A percentile compares a stretch with the other conserved stretches of the same genome.
These are phyloP conservation scores for Penicillium sclerotiorum DNA, from an alignment of 2,329 filamentous ascomycete species.

Conservation along the genomic window DNA sequence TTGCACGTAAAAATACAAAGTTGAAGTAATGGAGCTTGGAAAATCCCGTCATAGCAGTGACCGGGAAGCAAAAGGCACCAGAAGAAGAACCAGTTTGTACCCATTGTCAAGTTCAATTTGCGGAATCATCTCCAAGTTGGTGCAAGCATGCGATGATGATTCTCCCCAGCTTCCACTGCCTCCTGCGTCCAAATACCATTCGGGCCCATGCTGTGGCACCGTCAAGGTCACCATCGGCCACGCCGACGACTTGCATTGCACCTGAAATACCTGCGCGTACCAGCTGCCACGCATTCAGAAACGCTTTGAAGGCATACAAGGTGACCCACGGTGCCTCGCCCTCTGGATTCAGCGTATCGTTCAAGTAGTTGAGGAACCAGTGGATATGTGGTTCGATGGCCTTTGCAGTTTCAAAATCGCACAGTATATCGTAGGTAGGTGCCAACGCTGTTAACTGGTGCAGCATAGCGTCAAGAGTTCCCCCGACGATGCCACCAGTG, in stretches of 20 bases:
- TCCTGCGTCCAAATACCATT: conserved; percentile 33
- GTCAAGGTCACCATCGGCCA: conserved; percentile 35
- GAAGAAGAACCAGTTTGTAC: too few species aligned
- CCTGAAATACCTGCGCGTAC: conserved; percentile 32
- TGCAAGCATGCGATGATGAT: conserved; percentile 23
- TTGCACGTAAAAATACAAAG: too few species aligned
- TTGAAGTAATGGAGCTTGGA: too few species aligned
- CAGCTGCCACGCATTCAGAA: conserved; percentile 47
- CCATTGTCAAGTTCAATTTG: background rate
- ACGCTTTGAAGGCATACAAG: conserved; percentile 46
- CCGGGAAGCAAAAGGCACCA: too few species aligned
- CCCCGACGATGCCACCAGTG: conserved; percentile 42
- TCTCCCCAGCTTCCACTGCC: conserved; percentile 34
- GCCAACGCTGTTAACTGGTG: conserved; percentile 35
- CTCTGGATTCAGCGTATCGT: conserved; percentile 22
- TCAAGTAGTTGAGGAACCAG: conserved; percentile 45
- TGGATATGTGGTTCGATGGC: conserved; percentile 42
- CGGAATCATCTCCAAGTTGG: background rate
- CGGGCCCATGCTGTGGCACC: conserved; percentile 34
- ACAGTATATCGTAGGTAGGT: conserved; percentile 35
- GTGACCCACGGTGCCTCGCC: conserved; percentile 45
- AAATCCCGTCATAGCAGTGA: too few species aligned
- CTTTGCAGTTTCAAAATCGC: conserved; percentile 28
- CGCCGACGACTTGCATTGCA: conserved; percentile 37
- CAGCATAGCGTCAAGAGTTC: conserved; percentile 40